Evolutionary conservation across 306 rosid species (phyloP).

Genomic region (Spatholobus suberectus): DNA sequence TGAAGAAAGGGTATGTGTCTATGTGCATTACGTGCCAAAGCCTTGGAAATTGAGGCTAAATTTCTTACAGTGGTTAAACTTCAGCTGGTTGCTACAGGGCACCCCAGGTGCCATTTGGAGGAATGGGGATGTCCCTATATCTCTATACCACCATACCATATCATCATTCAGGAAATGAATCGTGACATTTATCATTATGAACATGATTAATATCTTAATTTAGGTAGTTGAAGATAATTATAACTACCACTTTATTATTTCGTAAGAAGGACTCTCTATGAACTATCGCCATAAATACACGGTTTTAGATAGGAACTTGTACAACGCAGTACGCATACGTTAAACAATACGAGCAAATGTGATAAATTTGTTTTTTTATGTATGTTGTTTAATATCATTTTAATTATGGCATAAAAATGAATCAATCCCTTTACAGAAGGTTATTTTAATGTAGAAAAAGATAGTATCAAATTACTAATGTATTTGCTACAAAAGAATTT

Average conservation of each 20-base stretch:
- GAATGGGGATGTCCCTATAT: constrained; percentile 45
- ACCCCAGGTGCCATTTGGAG: constrained; percentile 51
- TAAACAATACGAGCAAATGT: not conserved
- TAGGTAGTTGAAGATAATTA: not conserved
- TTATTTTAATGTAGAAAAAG: not conserved
- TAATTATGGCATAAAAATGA: too few species aligned
- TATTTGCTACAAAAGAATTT: not conserved
- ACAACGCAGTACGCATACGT: not conserved
- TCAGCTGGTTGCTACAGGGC: constrained; percentile 30
- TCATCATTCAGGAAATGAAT: not conserved
- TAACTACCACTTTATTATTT: not conserved
- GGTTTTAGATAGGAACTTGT: not conserved
- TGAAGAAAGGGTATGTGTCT: constrained; percentile 11
- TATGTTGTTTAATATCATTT: not conserved
- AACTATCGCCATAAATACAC: not conserved
- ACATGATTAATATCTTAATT: constrained; percentile 11
- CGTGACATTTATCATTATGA: not conserved
- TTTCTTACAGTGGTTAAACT: constrained; percentile 46
- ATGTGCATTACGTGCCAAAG: constrained; percentile 31
- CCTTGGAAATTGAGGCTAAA: constrained; percentile 75
- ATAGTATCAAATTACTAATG: not conserved
- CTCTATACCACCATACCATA: not conserved
- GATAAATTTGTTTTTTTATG: too few species aligned
- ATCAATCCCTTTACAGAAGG: not conserved
- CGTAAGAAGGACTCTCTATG: not conserved